phyloP scores from a whole-genome alignment of 768 basidiomycete genomes.

The Pholiota microspora region DNA sequence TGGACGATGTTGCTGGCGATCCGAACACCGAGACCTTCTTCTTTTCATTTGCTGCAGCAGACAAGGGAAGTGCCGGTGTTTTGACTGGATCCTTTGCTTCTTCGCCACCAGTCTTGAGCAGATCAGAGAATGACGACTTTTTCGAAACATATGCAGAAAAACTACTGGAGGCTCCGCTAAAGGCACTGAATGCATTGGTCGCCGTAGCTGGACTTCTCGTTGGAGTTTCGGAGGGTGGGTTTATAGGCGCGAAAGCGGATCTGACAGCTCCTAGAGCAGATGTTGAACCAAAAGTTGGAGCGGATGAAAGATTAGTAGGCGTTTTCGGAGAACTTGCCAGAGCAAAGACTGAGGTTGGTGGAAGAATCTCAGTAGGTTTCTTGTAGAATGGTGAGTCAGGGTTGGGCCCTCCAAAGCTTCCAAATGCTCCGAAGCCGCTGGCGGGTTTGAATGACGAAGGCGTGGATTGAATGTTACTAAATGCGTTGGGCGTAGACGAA shows the following conservation, averaged over 20 bases:
- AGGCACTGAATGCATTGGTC: slow-evolving; percentile 55
- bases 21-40: neutral
- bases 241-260: slow-evolving; percentile 28
- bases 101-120: slow-evolving; percentile 42
- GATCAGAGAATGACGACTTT: slow-evolving; percentile 53
- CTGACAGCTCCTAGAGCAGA: slow-evolving; percentile 32
- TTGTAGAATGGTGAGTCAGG: slow-evolving; percentile 55
- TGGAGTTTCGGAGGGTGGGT: slow-evolving; percentile 25
- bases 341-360: slow-evolving; percentile 38
- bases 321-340: slow-evolving; percentile 21
- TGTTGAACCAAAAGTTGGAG: slow-evolving; percentile 38
- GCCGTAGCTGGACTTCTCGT: slow-evolving; percentile 25
- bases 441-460: slow-evolving; percentile 36
- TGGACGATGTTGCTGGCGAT: neutral
- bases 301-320: slow-evolving; percentile 18
- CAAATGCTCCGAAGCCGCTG: slow-evolving; percentile 48
- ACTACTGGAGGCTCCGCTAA: slow-evolving; percentile 39
- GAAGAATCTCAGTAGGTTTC: slow-evolving; percentile 28
- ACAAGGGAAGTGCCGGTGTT: neutral
- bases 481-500: slow-evolving; percentile 25
- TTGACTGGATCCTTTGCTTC: slow-evolving; percentile 16
- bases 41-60: slow-evolving; percentile 2
- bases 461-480: slow-evolving; percentile 27
- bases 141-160: slow-evolving; percentile 42
- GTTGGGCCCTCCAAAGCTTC: slow-evolving; percentile 33